Conservation (phyloP, 2,329 filamentous ascomycete species). For the Pseudonectria foliicola region DNA sequence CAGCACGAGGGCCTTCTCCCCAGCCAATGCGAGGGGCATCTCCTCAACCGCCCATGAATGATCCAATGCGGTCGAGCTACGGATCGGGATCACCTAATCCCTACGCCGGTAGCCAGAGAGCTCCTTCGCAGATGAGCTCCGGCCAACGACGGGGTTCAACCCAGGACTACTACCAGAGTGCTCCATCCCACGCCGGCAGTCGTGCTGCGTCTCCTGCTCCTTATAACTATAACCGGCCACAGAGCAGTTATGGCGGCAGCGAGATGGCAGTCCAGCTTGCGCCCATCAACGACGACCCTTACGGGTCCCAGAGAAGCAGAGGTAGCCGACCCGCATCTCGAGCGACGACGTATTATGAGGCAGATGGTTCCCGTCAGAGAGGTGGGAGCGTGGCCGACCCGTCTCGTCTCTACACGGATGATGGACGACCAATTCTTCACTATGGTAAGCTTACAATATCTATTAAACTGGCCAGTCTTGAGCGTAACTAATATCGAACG, state of each 20-base stretch:
- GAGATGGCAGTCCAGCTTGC: constrained; percentile 66
- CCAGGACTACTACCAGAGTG: constrained; percentile 44
- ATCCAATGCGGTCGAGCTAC: constrained; percentile 32
- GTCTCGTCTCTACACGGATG: constrained; percentile 73
- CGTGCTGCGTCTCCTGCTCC: constrained; percentile 42
- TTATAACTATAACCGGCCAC: constrained; percentile 42
- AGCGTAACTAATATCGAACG: constrained; percentile 14
- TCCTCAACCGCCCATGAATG: constrained; percentile 51
- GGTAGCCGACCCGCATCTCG: constrained; percentile 43
- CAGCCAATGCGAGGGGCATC: constrained; percentile 57
- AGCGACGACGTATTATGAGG: constrained; percentile 52
- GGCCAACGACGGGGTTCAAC: constrained; percentile 41
- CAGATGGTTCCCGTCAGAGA: constrained; percentile 44
- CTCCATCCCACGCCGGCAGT: constrained; percentile 42
- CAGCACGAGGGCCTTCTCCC: no score
- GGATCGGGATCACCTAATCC: constrained; percentile 58
- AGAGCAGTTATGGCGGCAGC: constrained; percentile 42
- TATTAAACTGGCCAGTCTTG: neutral
- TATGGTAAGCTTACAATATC: constrained; percentile 64
- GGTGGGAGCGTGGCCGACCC: constrained; percentile 85
- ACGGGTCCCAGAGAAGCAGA: constrained; percentile 49
- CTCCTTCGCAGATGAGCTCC: constrained; percentile 32
- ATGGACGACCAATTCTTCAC: constrained; percentile 82
- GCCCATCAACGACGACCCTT: constrained; percentile 47
- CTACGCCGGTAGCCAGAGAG: constrained; percentile 38